Conservation (phyloP, 352 stramenopile species). For the Achlya hypogyna region DNA sequence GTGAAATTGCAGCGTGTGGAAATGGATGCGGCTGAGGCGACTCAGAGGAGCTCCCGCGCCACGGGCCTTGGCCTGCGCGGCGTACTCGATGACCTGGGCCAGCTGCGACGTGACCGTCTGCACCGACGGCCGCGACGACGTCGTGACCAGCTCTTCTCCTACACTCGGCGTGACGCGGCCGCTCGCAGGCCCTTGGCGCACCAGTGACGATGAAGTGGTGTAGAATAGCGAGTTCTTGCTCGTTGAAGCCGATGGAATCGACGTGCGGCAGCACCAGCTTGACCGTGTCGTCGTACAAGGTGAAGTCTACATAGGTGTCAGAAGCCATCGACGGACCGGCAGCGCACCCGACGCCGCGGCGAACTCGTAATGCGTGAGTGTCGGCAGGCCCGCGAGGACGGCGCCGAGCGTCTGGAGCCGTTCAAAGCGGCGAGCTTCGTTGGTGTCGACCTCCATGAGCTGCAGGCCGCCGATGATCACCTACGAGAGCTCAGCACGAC, state of each 20-base stretch:
- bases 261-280: constrained; percentile 68
- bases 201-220: constrained; percentile 72
- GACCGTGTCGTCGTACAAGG: constrained; percentile 73
- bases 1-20: constrained; percentile 82
- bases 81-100: constrained; percentile 55
- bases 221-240: constrained; percentile 75
- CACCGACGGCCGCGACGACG: constrained; percentile 61
- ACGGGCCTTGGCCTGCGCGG: constrained; percentile 31
- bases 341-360: constrained; percentile 52
- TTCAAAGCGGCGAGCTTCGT: constrained; percentile 38
- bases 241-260: constrained; percentile 72
- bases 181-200: no score
- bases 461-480: constrained; percentile 74
- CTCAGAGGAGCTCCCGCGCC: constrained; percentile 26
- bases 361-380: constrained; percentile 74
- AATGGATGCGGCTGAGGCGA: constrained; percentile 62
- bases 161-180: no score
- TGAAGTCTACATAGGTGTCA: constrained; percentile 39
- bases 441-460: constrained; percentile 74
- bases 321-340: no score
- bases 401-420: constrained; percentile 54
- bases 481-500: neutral
- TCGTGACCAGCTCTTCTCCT: constrained; percentile 54
- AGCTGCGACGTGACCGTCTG: constrained; percentile 64
- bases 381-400: constrained; percentile 55